Conservation (phyloP, 2,329 filamentous ascomycete species). For the Pseudocercospora vitis region DNA sequence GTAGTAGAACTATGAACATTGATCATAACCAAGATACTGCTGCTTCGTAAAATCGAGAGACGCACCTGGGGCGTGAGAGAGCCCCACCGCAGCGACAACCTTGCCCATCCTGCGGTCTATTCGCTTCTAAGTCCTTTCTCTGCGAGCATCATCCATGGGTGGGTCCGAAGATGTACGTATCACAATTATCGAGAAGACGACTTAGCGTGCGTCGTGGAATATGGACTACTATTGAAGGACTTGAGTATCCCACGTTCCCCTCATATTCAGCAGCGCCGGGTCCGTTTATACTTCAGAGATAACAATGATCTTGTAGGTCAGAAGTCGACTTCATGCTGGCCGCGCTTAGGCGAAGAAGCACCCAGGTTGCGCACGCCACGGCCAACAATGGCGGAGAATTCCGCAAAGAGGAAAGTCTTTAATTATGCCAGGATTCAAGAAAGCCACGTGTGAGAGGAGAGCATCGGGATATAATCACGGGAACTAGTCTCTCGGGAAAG, state of each 20-base stretch:
- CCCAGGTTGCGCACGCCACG: background rate
- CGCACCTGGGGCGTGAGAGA: conserved; percentile 1
- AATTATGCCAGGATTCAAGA: background rate
- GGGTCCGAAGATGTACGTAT: background rate
- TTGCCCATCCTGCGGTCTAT: background rate
- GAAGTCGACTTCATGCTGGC: background rate
- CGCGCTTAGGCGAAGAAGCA: background rate
- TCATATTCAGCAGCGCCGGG: background rate
- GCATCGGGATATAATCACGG: background rate
- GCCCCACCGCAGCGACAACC: background rate
- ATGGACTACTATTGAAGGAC: background rate
- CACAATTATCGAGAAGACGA: background rate
- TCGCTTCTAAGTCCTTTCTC: background rate
- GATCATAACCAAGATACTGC: background rate
- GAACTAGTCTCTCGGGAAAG: too few relatives aligned
- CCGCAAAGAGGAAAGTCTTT: too few relatives aligned
- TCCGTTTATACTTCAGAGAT: background rate
- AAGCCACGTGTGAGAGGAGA: background rate
- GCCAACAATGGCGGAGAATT: too few relatives aligned
- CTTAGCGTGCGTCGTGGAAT: background rate
- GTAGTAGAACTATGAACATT: background rate
- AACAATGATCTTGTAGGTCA: background rate
- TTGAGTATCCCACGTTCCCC: background rate
- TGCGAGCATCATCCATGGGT: background rate
- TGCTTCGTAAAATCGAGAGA: background rate